A percentile compares a stretch with the other conserved stretches of the same genome.
Conservation (phyloP, 129 eudicot genomes). For the Centrapalus pauciflorus region DNA sequence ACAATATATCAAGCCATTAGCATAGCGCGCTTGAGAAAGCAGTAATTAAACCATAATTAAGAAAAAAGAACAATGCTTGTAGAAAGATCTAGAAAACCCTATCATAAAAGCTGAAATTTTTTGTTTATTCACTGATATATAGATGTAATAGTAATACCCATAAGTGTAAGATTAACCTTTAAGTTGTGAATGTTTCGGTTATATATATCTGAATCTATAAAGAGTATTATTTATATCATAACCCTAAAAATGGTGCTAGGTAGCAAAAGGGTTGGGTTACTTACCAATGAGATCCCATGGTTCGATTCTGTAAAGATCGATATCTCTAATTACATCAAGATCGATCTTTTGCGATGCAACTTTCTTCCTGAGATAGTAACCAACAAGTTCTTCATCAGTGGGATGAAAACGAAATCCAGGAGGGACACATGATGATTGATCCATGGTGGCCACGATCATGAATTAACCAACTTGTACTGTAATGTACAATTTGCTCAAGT, state of each 20-base stretch:
- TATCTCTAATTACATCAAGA: slow-evolving; percentile 78
- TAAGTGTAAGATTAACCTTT: no score
- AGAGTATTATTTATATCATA: no score
- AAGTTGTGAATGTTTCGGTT: no score
- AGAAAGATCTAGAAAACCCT: no score
- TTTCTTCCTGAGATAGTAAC: slow-evolving; percentile 79
- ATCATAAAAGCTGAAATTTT: no score
- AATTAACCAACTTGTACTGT: slow-evolving; percentile 15
- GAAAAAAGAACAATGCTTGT: neutral
- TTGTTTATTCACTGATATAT: no score
- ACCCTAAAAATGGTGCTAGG: no score
- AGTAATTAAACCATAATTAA: neutral
- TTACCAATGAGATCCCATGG: slow-evolving; percentile 94
- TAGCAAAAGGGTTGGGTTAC: no score
- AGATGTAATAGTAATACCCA: no score
- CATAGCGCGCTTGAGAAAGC: no score
- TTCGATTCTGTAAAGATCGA: slow-evolving; percentile 80
- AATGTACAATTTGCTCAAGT: slow-evolving; percentile 3
- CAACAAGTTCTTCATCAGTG: slow-evolving; percentile 83
- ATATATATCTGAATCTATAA: no score
- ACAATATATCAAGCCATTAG: no score
- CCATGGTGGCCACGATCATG: slow-evolving; percentile 52
- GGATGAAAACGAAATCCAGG: slow-evolving; percentile 92
- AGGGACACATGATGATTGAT: slow-evolving; percentile 70
- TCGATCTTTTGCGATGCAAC: slow-evolving; percentile 79